A percentile compares a stretch with the other conserved stretches of the same genome.
phyloP scores from a whole-genome alignment of 495 filamentous ascomycete genomes.

The Penicillium pulvis region DNA sequence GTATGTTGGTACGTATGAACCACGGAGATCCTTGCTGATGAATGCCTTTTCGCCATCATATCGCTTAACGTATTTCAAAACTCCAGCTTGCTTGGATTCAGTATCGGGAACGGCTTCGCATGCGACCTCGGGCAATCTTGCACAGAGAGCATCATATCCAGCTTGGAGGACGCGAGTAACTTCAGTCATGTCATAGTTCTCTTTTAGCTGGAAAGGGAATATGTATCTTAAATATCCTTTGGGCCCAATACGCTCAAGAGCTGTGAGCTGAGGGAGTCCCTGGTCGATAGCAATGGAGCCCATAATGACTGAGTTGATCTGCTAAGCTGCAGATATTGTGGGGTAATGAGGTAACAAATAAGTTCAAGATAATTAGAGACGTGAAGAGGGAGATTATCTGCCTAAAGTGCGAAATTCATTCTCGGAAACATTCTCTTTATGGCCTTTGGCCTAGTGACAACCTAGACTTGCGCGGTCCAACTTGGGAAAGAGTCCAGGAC shows the following conservation, averaged over 20 bases:
- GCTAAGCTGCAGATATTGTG: no score
- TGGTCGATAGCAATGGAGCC: constrained; percentile 9
- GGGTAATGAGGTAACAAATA: no score
- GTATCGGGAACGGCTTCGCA: constrained; percentile 36
- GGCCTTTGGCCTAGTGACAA: neutral
- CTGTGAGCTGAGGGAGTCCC: constrained; percentile 24
- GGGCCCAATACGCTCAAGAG: constrained; percentile 37
- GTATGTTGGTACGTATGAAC: constrained; percentile 24
- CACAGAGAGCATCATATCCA: constrained; percentile 31
- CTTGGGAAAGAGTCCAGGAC: neutral
- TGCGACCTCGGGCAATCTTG: constrained; percentile 28
- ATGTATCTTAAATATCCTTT: constrained; percentile 37
- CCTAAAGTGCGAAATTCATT: neutral
- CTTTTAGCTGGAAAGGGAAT: constrained; percentile 29
- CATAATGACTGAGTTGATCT: constrained; percentile 6
- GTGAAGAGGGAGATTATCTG: neutral
- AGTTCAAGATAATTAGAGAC: neutral
- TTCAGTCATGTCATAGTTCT: constrained; percentile 28
- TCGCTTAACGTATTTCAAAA: constrained; percentile 27
- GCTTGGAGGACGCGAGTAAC: constrained; percentile 25
- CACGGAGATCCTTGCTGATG: constrained; percentile 35
- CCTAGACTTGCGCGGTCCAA: neutral
- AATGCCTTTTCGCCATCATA: constrained; percentile 10
- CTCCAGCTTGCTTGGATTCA: constrained; percentile 28
- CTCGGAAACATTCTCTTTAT: neutral